Evolutionary conservation across 306 rosid species (phyloP).

Genomic region (Prunus armeniaca): DNA sequence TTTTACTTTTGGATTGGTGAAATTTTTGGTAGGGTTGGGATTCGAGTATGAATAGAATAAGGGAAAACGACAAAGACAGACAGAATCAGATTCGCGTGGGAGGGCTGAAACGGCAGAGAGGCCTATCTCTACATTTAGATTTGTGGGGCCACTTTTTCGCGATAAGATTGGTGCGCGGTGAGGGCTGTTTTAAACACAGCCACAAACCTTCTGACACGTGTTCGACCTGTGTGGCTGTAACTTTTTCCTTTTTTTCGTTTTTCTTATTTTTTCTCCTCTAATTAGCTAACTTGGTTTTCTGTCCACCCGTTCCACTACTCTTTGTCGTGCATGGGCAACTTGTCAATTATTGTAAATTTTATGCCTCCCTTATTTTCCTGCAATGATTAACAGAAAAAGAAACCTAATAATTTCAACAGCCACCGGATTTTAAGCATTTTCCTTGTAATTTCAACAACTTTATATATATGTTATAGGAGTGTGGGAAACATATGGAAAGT

Average conservation of each 20-base stretch:
- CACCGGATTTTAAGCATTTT: neutral
- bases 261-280: neutral
- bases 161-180: neutral
- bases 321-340: neutral
- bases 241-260: neutral
- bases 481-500: too few species aligned
- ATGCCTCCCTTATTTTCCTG: neutral
- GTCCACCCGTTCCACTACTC: neutral
- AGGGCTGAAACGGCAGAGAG: neutral
- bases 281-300: neutral
- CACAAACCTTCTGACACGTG: neutral
- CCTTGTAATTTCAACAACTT: neutral
- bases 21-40: neutral
- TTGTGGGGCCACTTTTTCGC: constrained; percentile 18
- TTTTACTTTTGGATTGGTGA: neutral
- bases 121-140: neutral
- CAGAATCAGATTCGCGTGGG: constrained; percentile 23
- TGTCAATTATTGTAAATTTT: neutral
- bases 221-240: neutral
- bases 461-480: too few species aligned
- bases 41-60: neutral
- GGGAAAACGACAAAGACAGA: neutral
- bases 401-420: too few species aligned
- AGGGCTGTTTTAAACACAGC: neutral
- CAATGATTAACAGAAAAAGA: neutral